These are phyloP conservation scores for Fusarium pininemorale DNA, from an alignment of 2,329 filamentous ascomycete species.

Conservation along the genomic window DNA sequence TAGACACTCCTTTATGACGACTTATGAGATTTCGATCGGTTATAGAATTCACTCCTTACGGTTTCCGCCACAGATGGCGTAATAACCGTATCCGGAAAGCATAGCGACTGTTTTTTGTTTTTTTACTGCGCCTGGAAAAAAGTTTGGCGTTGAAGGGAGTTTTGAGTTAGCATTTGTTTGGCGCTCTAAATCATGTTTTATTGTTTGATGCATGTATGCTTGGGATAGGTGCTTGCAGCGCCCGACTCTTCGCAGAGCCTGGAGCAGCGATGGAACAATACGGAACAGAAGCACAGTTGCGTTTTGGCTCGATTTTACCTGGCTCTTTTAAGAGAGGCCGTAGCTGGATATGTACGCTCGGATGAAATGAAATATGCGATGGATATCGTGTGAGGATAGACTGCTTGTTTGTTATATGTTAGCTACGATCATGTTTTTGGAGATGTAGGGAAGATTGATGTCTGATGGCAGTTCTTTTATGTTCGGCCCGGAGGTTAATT, in stretches of 20 bases:
- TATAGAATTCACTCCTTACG: constrained; percentile 59
- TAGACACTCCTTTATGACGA: constrained; percentile 51
- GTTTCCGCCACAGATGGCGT: constrained; percentile 46
- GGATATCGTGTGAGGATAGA: constrained; percentile 30
- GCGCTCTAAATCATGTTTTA: constrained; percentile 32
- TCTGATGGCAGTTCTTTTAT: constrained; percentile 13
- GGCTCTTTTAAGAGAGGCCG: not conserved
- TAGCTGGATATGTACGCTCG: constrained; percentile 21
- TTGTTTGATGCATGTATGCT: constrained; percentile 11
- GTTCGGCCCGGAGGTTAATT: constrained; percentile 30
- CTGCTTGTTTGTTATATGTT: constrained; percentile 15
- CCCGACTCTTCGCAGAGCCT: constrained; percentile 27
- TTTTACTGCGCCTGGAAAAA: constrained; percentile 38
- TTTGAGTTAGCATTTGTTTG: constrained; percentile 39
- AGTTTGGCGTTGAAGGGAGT: constrained; percentile 41
- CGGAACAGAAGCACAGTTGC: constrained; percentile 32
- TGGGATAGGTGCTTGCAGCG: constrained; percentile 25
- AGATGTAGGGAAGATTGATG: constrained; percentile 14
- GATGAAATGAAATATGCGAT: constrained; percentile 9
- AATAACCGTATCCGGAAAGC: constrained; percentile 59
- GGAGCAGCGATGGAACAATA: constrained; percentile 28
- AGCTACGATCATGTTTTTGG: not conserved
- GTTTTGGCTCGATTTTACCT: constrained; percentile 8
- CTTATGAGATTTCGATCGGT: constrained; percentile 48
- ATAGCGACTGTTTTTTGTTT: constrained; percentile 60